Conservation (phyloP, 176 grass and related monocot species). For the Oropetium thomaeum region DNA sequence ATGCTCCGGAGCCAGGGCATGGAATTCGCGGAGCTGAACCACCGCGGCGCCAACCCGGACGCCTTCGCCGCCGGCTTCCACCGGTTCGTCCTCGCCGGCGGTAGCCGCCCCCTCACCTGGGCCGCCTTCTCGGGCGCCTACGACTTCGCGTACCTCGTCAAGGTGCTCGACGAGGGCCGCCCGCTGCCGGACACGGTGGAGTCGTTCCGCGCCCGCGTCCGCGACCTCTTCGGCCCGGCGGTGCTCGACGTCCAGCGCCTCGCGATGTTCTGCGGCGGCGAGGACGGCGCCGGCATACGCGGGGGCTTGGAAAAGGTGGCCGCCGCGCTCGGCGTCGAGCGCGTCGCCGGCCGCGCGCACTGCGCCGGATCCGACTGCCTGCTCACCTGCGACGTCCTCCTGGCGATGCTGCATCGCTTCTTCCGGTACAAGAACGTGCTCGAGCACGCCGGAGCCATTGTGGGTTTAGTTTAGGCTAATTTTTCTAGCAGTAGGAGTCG, state of each 20-base stretch:
- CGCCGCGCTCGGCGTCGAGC: conserved; percentile 1
- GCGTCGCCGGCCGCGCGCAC: conserved; percentile 29
- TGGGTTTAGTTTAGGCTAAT: neutral
- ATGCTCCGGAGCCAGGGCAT: conserved; percentile 42
- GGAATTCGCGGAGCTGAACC: neutral
- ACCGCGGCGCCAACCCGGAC: neutral
- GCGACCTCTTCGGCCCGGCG: neutral
- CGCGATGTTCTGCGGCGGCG: conserved; percentile 26
- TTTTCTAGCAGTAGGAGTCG: neutral
- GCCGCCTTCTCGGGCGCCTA: conserved; percentile 35
- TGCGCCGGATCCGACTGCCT: conserved; percentile 47
- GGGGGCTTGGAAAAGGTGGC: conserved; percentile 33
- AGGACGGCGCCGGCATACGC: neutral
- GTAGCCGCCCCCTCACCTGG: neutral
- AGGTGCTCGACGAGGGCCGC: neutral
- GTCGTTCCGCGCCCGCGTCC: conserved; percentile 10
- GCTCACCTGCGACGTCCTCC: conserved; percentile 37
- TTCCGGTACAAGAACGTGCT: neutral
- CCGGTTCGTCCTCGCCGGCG: conserved; percentile 3
- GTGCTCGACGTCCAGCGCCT: conserved; percentile 45
- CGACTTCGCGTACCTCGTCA: conserved; percentile 47
- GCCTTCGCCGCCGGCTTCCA: conserved; percentile 23
- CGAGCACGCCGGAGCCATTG: conserved; percentile 20
- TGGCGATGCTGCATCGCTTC: neutral
- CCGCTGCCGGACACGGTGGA: conserved; percentile 29